Evolutionary conservation across 2,329 filamentous ascomycete genomes (phyloP).

Genomic region (Trichoderma sp.): DNA sequence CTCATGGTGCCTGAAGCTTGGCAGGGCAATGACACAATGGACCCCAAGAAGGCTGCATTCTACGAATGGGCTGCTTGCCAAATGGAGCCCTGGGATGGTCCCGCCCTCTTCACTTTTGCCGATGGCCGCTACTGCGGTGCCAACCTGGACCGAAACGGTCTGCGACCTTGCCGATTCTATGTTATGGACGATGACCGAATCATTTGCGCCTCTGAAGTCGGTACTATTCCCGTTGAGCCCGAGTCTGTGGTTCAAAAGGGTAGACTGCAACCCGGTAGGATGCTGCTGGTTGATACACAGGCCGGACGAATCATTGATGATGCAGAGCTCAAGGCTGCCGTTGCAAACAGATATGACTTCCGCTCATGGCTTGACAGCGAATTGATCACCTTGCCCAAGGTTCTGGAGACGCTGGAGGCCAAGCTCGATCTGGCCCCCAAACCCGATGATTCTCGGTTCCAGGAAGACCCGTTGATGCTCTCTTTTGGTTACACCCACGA

Average conservation of each 20-base stretch:
- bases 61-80: constrained; percentile 98
- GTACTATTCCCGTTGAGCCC: constrained; percentile 86
- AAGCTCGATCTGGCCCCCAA: constrained; percentile 62
- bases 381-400: constrained; percentile 74
- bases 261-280: constrained; percentile 87
- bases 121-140: constrained; percentile 96
- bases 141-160: constrained; percentile 91
- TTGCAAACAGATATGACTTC: constrained; percentile 86
- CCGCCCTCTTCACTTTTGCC: constrained; percentile 93
- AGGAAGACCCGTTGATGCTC: constrained; percentile 78
- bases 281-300: constrained; percentile 91
- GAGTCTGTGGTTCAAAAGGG: constrained; percentile 91
- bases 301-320: constrained; percentile 91
- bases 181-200: constrained; percentile 96
- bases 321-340: constrained; percentile 82
- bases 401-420: constrained; percentile 61
- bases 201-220: constrained; percentile 94
- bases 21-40: constrained; percentile 91
- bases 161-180: constrained; percentile 94
- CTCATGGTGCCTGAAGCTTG: constrained; percentile 97
- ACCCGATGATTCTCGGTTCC: constrained; percentile 67
- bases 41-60: constrained; percentile 92
- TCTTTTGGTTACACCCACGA: constrained; percentile 94
- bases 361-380: constrained; percentile 82
- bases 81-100: constrained; percentile 99